Conservation (phyloP, 495 filamentous ascomycete species). For the Penicillium pancosmium region DNA sequence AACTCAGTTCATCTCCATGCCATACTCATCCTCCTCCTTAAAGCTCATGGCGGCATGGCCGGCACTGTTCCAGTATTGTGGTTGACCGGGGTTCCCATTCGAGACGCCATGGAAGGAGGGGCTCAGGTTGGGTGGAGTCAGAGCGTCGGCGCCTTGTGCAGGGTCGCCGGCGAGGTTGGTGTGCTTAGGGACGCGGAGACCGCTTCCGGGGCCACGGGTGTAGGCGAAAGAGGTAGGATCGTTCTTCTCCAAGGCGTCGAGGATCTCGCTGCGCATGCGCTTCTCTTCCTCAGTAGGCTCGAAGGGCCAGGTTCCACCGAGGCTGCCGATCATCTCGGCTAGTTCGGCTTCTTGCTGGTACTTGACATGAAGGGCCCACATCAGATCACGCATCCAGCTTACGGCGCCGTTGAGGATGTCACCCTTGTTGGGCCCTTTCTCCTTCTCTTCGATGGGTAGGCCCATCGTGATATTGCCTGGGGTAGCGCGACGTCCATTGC, state of each 20-base stretch:
- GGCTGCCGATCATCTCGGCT: slow-evolving; percentile 66
- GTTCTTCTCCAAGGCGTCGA: slow-evolving; percentile 80
- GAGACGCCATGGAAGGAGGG: slow-evolving; percentile 66
- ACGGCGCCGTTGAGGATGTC: slow-evolving; percentile 98
- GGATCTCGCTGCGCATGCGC: slow-evolving; percentile 90
- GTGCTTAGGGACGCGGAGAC: slow-evolving; percentile 87
- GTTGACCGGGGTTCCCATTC: slow-evolving; percentile 52
- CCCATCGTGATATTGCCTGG: slow-evolving; percentile 89
- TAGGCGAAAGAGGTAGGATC: slow-evolving; percentile 74
- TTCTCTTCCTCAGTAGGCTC: slow-evolving; percentile 89
- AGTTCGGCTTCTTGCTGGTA: slow-evolving; percentile 86
- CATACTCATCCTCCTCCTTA: slow-evolving; percentile 90
- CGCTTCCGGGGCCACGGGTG: slow-evolving; percentile 78
- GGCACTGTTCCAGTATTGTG: slow-evolving; percentile 73
- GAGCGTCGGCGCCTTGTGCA: slow-evolving; percentile 46
- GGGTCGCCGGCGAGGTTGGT: slow-evolving; percentile 88
- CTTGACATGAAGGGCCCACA: slow-evolving; percentile 92
- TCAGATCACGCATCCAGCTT: slow-evolving; percentile 93
- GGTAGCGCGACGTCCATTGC: slow-evolving; percentile 75
- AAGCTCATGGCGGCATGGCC: slow-evolving; percentile 70
- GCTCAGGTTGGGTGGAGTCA: slow-evolving; percentile 68
- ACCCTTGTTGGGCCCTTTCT: slow-evolving; percentile 98
- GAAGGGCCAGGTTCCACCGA: slow-evolving; percentile 76
- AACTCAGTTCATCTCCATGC: slow-evolving; percentile 72
- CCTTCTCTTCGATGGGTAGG: slow-evolving; percentile 91